Conservation (phyloP, 495 filamentous ascomycete genomes). For the Daldinia decipiens region DNA sequence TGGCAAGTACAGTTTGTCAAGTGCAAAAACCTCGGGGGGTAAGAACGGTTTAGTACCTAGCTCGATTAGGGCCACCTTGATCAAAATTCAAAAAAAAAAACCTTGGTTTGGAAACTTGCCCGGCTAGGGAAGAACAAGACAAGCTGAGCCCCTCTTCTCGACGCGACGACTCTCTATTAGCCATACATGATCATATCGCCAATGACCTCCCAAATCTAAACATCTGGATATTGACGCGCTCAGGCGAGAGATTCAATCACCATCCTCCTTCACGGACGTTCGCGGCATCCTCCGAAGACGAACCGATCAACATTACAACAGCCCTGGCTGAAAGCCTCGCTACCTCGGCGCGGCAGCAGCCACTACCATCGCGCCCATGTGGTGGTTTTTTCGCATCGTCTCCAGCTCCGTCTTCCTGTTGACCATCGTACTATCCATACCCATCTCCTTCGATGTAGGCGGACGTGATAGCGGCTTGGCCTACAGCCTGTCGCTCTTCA, state of each 20-base stretch:
- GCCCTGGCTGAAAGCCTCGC: conserved; percentile 49
- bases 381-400: conserved; percentile 77
- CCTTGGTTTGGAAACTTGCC: conserved; percentile 13
- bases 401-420: conserved; percentile 83
- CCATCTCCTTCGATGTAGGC: conserved; percentile 96
- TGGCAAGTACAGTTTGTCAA: conserved; percentile 41
- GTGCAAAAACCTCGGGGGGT: not conserved
- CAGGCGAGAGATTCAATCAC: conserved; percentile 2
- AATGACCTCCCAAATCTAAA: conserved; percentile 14
- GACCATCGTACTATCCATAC: conserved; percentile 90
- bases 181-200: conserved; percentile 17
- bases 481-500: conserved; percentile 85
- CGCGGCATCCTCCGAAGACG: conserved; percentile 25
- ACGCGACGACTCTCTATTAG: conserved; percentile 34
- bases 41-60: conserved; percentile 4
- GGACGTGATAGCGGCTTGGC: conserved; percentile 92
- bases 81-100: conserved; percentile 34
- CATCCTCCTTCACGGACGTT: not conserved
- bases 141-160: conserved; percentile 30
- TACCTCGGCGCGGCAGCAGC: conserved; percentile 50
- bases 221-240: conserved; percentile 32
- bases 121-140: conserved; percentile 15
- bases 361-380: conserved; percentile 60
- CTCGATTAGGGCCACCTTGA: conserved; percentile 39
- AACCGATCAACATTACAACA: conserved; percentile 24